Evolutionary conservation across 768 basidiomycete genomes (phyloP).

Genomic region (Candolleomyces efflorescens): DNA sequence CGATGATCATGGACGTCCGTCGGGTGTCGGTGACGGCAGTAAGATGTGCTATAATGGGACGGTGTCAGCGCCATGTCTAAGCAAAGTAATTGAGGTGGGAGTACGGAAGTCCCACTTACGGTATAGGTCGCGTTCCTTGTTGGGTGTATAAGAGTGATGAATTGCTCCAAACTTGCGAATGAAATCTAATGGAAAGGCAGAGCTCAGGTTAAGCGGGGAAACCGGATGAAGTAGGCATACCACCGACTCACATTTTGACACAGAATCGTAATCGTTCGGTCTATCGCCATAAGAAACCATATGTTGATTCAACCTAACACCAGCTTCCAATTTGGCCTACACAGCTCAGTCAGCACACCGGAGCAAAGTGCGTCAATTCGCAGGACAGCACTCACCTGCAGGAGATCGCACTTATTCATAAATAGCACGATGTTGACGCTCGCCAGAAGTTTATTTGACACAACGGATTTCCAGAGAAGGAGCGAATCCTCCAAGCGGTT

Average conservation of each 20-base stretch:
- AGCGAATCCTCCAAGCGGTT: slow-evolving; percentile 82
- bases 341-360: slow-evolving; percentile 5
- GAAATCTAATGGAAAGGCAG: slow-evolving; percentile 48
- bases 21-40: slow-evolving; percentile 82
- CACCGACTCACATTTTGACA: slow-evolving; percentile 62
- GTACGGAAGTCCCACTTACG: slow-evolving; percentile 38
- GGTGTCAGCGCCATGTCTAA: background rate
- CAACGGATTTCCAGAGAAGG: slow-evolving; percentile 66
- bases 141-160: slow-evolving; percentile 64
- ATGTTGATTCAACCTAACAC: slow-evolving; percentile 66
- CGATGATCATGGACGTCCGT: slow-evolving; percentile 68
- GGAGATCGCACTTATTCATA: slow-evolving; percentile 76
- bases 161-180: slow-evolving; percentile 65
- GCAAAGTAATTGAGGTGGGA: background rate
- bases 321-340: slow-evolving; percentile 72
- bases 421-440: slow-evolving; percentile 79
- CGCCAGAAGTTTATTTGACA: slow-evolving; percentile 68
- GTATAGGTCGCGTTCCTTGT: slow-evolving; percentile 68
- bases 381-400: slow-evolving; percentile 44
- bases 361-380: slow-evolving; percentile 3
- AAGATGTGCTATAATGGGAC: slow-evolving; percentile 52
- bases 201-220: background rate
- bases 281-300: slow-evolving; percentile 70
- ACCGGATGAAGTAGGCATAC: background rate
- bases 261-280: slow-evolving; percentile 74